Conservation (phyloP, 106 monocot species). For the Phalaenopsis equestris region DNA sequence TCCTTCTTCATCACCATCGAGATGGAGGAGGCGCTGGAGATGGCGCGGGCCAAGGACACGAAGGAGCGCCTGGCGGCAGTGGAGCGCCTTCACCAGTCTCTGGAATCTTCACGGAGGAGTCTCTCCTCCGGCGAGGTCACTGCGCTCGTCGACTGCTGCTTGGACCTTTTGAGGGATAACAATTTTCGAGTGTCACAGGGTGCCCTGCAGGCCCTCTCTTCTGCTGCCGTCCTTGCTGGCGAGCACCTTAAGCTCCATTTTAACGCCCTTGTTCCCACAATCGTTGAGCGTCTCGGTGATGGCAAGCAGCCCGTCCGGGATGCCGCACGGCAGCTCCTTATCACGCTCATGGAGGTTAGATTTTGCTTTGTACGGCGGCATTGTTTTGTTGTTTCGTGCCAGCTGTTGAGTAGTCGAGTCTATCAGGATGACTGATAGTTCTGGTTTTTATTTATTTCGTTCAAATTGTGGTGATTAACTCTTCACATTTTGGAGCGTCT, state of each 20-base stretch:
- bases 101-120: conserved; percentile 53
- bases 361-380: too few relatives aligned
- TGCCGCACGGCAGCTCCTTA: conserved; percentile 81
- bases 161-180: conserved; percentile 89
- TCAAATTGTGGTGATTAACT: background rate
- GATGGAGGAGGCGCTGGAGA: conserved; percentile 95
- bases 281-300: conserved; percentile 89
- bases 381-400: background rate
- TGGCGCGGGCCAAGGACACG: conserved; percentile 91
- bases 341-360: conserved; percentile 96
- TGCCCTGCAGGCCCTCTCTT: conserved; percentile 82
- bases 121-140: conserved; percentile 63
- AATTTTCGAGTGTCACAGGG: conserved; percentile 93
- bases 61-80: conserved; percentile 96
- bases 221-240: conserved; percentile 85
- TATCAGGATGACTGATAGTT: background rate
- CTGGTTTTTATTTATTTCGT: background rate
- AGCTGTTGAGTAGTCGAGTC: too few relatives aligned
- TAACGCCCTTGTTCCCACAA: conserved; percentile 78
- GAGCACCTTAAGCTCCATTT: conserved; percentile 94
- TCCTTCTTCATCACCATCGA: background rate
- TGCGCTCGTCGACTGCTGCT: conserved; percentile 75
- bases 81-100: conserved; percentile 82
- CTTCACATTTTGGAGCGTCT: background rate
- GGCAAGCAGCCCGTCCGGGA: conserved; percentile 97